These are phyloP conservation scores for Haplosporangium gracile DNA, from an alignment of 192 early-diverging fungal species.

Conservation along the genomic window DNA sequence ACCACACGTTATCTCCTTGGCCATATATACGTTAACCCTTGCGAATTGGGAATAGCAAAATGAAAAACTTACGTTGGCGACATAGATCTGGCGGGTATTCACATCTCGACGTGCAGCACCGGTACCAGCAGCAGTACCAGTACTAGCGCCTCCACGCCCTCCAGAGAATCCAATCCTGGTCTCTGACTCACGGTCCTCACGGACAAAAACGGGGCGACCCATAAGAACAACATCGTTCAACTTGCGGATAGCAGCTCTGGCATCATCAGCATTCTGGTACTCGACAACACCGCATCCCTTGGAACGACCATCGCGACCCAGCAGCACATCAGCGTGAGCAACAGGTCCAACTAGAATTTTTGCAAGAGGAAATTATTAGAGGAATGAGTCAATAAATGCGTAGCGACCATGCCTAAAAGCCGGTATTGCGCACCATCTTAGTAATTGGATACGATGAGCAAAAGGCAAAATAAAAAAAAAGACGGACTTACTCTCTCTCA, in stretches of 20 bases:
- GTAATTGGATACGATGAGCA: neutral
- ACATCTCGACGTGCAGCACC: conserved; percentile 14
- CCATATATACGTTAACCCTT: neutral
- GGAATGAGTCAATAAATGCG: neutral
- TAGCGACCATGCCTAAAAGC: neutral
- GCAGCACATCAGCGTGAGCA: conserved; percentile 78
- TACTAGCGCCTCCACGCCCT: conserved; percentile 10
- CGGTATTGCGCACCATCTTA: neutral
- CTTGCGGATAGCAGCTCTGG: conserved; percentile 76
- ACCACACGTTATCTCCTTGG: neutral
- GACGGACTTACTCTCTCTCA: conserved; percentile 73
- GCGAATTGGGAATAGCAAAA: neutral
- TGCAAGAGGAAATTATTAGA: neutral
- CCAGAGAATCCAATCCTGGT: conserved; percentile 52
- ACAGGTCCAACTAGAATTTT: conserved; percentile 74
- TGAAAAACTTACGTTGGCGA: conserved; percentile 69
- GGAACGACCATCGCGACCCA: conserved; percentile 68
- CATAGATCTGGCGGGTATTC: conserved; percentile 63
- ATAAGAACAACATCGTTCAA: conserved; percentile 76
- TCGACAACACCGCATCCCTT: conserved; percentile 85
- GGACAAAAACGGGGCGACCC: conserved; percentile 80
- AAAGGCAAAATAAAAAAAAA: neutral
- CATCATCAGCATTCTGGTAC: conserved; percentile 83
- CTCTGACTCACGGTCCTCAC: conserved; percentile 81
- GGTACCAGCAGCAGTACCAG: conserved; percentile 1